Percentiles rank a stretch among this genome's conserved stretches.
phyloP scores from a whole-genome alignment of 345 rosid genomes.

The Lumnitzera littorea region DNA sequence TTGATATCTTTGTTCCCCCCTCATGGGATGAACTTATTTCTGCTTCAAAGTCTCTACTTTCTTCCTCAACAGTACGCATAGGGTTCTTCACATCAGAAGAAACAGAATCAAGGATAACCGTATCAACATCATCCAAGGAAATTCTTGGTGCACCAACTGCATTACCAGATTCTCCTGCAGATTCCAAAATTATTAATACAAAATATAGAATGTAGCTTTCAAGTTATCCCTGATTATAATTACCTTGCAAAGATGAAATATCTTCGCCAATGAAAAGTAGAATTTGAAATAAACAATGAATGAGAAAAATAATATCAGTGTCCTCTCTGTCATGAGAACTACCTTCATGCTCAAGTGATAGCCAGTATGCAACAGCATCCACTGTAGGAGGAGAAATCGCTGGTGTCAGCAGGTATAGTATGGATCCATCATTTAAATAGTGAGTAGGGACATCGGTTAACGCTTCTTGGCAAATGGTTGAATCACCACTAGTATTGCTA shows the following conservation, averaged over 20 bases:
- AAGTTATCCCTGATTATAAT: background rate
- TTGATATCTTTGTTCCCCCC: conserved; percentile 17
- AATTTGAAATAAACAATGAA: conserved; percentile 14
- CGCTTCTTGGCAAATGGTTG: conserved; percentile 27
- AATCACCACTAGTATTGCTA: conserved; percentile 9
- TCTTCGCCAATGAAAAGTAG: conserved; percentile 10
- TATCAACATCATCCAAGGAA: conserved; percentile 16
- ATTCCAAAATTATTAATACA: too few relatives aligned
- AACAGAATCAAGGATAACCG: conserved; percentile 18
- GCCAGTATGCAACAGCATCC: conserved; percentile 54
- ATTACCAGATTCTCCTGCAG: conserved; percentile 27
- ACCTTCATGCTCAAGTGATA: conserved; percentile 41
- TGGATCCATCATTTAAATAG: conserved; percentile 72
- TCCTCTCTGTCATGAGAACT: conserved; percentile 11
- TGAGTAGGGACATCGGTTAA: conserved; percentile 50
- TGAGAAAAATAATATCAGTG: background rate
- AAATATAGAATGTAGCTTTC: background rate
- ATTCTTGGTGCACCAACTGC: conserved; percentile 24
- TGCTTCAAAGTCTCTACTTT: conserved; percentile 17
- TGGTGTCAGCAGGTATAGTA: conserved; percentile 59
- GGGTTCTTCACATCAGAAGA: conserved; percentile 14
- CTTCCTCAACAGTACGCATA: conserved; percentile 22
- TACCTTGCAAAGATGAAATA: conserved; percentile 27
- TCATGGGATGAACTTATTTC: conserved; percentile 18
- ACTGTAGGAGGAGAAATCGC: conserved; percentile 61